These are phyloP conservation scores for Daldinia sp. DNA, from an alignment of 2,329 filamentous ascomycete genomes.

Conservation along the genomic window DNA sequence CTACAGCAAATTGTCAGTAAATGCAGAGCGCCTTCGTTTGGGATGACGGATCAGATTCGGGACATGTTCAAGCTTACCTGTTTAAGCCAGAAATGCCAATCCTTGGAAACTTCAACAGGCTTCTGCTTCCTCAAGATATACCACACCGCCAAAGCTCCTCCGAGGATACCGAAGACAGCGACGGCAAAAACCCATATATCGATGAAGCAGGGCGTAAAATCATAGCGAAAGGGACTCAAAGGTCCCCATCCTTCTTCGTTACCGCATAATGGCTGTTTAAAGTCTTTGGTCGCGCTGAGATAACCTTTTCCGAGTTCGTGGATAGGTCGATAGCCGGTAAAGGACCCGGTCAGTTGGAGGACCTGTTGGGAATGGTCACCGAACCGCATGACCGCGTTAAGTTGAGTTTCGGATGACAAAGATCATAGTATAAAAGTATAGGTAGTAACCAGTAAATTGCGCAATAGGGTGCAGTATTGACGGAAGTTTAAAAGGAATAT, in stretches of 20 bases:
- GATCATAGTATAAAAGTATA: constrained; percentile 47
- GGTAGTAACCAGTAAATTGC: constrained; percentile 45
- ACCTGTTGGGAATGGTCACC: constrained; percentile 59
- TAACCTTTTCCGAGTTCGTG: constrained; percentile 69
- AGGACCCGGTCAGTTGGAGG: constrained; percentile 69
- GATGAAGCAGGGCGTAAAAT: constrained; percentile 97
- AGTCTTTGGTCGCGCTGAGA: constrained; percentile 63
- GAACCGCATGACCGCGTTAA: constrained; percentile 55
- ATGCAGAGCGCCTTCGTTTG: neutral
- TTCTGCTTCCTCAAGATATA: constrained; percentile 79
- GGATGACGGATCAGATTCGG: neutral
- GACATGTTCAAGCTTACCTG: constrained; percentile 68
- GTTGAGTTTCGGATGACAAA: constrained; percentile 40
- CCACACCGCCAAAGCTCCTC: constrained; percentile 82
- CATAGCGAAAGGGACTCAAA: constrained; percentile 85
- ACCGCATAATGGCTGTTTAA: constrained; percentile 81
- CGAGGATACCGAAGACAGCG: constrained; percentile 81
- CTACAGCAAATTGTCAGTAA: constrained; percentile 33
- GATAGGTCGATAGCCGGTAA: constrained; percentile 67
- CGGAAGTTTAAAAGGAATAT: constrained; percentile 41
- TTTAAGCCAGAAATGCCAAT: constrained; percentile 94
- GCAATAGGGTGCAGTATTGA: constrained; percentile 46
- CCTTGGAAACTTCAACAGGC: constrained; percentile 76
- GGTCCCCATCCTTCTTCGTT: constrained; percentile 97
- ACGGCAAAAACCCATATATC: constrained; percentile 88